These are phyloP conservation scores for Saccharum spontaneum DNA, from an alignment of 176 grass and related monocot genomes.

Conservation along the genomic window DNA sequence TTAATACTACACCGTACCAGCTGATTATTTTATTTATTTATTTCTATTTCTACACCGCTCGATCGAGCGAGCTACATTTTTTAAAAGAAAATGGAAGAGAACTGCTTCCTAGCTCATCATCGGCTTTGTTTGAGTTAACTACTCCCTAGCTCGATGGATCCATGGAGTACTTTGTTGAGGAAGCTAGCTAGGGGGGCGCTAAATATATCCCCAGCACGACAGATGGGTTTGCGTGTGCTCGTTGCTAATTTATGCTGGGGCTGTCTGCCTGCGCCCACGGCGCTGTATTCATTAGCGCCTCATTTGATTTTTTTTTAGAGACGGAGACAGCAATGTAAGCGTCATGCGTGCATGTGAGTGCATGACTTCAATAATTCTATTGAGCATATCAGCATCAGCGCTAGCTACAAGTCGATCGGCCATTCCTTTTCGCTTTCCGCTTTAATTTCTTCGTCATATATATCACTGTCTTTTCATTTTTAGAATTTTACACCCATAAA, in stretches of 20 bases:
- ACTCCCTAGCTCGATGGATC: background rate
- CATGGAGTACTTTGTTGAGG: background rate
- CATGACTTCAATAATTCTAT: background rate
- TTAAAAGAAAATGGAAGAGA: background rate
- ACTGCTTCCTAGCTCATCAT: background rate
- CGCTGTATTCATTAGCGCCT: background rate
- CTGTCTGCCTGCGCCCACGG: background rate
- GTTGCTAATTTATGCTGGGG: slow-evolving; percentile 16
- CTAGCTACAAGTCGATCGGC: background rate
- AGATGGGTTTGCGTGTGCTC: background rate
- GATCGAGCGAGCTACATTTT: background rate
- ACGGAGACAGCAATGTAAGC: background rate
- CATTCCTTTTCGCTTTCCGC: background rate
- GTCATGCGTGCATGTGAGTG: background rate
- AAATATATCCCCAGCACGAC: background rate
- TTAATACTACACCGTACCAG: background rate
- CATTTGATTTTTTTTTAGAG: background rate
- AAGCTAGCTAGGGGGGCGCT: background rate
- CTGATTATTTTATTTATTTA: background rate
- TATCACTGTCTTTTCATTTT: background rate
- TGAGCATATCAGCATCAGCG: background rate
- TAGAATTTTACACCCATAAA: background rate
- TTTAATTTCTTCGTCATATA: background rate
- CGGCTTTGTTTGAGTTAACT: background rate
- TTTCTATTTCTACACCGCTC: background rate